phyloP scores from a whole-genome alignment of 2,329 filamentous ascomycete genomes.

The Bisporella sp. region DNA sequence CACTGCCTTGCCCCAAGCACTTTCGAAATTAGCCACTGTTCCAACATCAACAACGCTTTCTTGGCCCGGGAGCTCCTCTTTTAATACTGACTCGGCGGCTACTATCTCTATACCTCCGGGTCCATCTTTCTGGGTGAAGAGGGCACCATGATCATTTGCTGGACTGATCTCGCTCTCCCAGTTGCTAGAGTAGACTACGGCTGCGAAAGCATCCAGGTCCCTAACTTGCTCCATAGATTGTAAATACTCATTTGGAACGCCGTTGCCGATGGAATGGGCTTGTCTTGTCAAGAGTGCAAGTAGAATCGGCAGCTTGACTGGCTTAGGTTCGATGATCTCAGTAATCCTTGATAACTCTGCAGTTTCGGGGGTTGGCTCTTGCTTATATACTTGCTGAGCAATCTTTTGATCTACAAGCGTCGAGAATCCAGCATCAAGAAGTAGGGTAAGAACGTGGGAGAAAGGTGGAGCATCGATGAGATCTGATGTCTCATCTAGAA shows the following conservation, averaged over 20 bases:
- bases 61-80: conserved; percentile 20
- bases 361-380: conserved; percentile 31
- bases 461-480: conserved; percentile 92
- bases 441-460: conserved; percentile 72
- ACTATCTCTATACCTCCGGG: conserved; percentile 12
- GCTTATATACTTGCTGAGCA: conserved; percentile 70
- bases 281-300: conserved; percentile 86
- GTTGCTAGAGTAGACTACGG: conserved; percentile 82
- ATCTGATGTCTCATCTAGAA: conserved; percentile 93
- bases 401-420: conserved; percentile 78
- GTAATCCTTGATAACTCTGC: conserved; percentile 32
- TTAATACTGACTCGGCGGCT: conserved; percentile 5
- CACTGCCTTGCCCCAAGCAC: conserved; percentile 61
- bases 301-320: conserved; percentile 76
- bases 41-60: conserved; percentile 51
- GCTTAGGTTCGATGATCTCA: conserved; percentile 44
- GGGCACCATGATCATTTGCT: conserved; percentile 12
- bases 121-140: conserved; percentile 12
- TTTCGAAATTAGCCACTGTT: conserved; percentile 49
- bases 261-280: conserved; percentile 81
- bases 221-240: conserved; percentile 69
- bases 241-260: conserved; percentile 64
- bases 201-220: conserved; percentile 76
- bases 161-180: conserved; percentile 59
- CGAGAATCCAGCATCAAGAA: conserved; percentile 84